phyloP scores from a whole-genome alignment of 179 eudicot species.

The Silene vulgaris region DNA sequence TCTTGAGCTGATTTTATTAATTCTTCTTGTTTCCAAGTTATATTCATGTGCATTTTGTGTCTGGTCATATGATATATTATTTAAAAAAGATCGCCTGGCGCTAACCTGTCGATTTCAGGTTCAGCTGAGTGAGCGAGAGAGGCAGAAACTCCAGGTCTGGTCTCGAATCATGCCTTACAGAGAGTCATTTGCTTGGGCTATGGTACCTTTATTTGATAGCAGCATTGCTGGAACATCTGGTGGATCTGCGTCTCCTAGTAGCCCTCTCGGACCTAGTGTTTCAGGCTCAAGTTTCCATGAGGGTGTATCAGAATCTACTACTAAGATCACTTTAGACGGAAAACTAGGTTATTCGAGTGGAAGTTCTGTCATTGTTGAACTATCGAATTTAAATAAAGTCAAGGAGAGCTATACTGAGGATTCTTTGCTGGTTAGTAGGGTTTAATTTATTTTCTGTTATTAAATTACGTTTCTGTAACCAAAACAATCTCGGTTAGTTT shows the following conservation, averaged over 20 bases:
- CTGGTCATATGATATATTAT: neutral
- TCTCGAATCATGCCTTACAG: constrained; percentile 95
- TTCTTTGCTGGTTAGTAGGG: constrained; percentile 64
- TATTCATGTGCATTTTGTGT: neutral
- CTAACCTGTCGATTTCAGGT: constrained; percentile 41
- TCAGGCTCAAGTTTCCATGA: constrained; percentile 79
- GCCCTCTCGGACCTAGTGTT: constrained; percentile 70
- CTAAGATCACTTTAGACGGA: constrained; percentile 83
- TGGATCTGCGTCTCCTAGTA: constrained; percentile 92
- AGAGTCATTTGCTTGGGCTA: constrained; percentile 95
- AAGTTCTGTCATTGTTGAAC: constrained; percentile 90
- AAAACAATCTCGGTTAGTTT: neutral
- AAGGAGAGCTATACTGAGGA: constrained; percentile 98
- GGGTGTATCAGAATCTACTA: constrained; percentile 56
- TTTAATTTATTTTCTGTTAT: neutral
- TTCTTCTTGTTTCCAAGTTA: neutral
- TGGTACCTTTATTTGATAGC: constrained; percentile 87
- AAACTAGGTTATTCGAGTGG: constrained; percentile 70
- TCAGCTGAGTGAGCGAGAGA: constrained; percentile 92
- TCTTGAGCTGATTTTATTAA: neutral
- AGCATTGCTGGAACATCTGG: constrained; percentile 62
- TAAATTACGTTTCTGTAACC: neutral
- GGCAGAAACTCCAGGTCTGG: constrained; percentile 97
- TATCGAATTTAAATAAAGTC: constrained; percentile 92
- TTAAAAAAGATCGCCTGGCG: neutral